Evolutionary conservation across 179 eudicot species (phyloP).

Genomic region (Carnegiea gigantea): DNA sequence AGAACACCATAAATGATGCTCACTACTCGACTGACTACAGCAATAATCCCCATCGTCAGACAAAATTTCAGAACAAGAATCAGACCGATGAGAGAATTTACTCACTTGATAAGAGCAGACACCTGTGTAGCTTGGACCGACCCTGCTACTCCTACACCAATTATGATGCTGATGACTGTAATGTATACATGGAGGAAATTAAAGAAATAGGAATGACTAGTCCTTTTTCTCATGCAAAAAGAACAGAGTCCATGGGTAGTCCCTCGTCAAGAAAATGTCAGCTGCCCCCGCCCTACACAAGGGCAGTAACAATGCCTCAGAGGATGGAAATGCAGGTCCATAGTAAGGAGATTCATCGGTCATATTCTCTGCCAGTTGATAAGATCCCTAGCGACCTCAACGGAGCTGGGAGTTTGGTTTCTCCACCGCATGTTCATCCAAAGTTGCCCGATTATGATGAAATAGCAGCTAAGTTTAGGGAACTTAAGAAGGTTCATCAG

Average conservation of each 20-base stretch:
- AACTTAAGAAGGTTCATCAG: constrained; percentile 53
- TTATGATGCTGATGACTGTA: neutral
- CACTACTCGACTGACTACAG: constrained; percentile 36
- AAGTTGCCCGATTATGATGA: constrained; percentile 86
- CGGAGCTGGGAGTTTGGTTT: constrained; percentile 13
- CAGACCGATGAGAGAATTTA: neutral
- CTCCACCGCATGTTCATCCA: constrained; percentile 66
- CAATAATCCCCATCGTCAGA: no score
- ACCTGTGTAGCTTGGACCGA: constrained; percentile 13
- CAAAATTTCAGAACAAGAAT: constrained; percentile 26
- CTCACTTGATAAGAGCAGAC: neutral
- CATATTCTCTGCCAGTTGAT: constrained; percentile 37
- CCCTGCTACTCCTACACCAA: constrained; percentile 25
- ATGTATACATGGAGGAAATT: constrained; percentile 7
- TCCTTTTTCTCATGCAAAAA: constrained; percentile 14
- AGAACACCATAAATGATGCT: constrained; percentile 12
- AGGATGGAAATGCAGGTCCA: no score
- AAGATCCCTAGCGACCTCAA: neutral
- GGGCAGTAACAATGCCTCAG: constrained; percentile 23
- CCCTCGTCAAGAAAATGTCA: neutral
- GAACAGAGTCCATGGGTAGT: neutral
- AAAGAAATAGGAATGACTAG: constrained; percentile 6
- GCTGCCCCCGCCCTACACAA: constrained; percentile 24
- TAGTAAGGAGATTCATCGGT: constrained; percentile 24
- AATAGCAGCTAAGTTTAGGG: constrained; percentile 54